Evolutionary conservation across 345 rosid genomes (phyloP).

Genomic region (Linum usitatissimum): DNA sequence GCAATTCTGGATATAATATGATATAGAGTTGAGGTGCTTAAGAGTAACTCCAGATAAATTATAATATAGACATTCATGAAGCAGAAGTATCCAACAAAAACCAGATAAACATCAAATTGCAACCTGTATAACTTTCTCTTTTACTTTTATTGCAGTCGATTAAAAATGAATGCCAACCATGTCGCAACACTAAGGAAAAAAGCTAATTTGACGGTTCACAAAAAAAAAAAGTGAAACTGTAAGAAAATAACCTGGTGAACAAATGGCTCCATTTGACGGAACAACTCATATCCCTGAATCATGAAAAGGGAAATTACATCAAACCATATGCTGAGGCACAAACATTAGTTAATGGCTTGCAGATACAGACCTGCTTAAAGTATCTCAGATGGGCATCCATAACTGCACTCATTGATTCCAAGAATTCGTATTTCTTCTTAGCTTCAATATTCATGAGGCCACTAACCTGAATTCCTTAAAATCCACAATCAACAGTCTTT

Average conservation of each 20-base stretch:
- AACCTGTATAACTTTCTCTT: too few species aligned
- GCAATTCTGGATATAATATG: background rate
- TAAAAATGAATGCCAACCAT: too few species aligned
- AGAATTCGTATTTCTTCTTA: constrained; percentile 77
- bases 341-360: background rate
- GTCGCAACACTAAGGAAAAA: background rate
- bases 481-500: constrained; percentile 24
- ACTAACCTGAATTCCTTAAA: constrained; percentile 75
- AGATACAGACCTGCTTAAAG: constrained; percentile 54
- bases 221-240: constrained; percentile 5
- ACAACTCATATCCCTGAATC: constrained; percentile 59
- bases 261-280: constrained; percentile 71
- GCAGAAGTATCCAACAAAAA: too few species aligned
- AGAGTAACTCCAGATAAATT: background rate
- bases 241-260: constrained; percentile 55
- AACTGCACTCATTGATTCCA: constrained; percentile 83
- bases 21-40: background rate
- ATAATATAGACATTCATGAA: background rate
- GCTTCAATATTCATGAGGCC: constrained; percentile 70
- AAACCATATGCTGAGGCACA: constrained; percentile 4
- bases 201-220: background rate
- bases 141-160: background rate
- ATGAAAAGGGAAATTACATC: constrained; percentile 20
- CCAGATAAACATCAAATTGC: too few species aligned
- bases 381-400: constrained; percentile 84